These are phyloP conservation scores for Neonectria faginata DNA, from an alignment of 2,329 filamentous ascomycete genomes.

Conservation along the genomic window DNA sequence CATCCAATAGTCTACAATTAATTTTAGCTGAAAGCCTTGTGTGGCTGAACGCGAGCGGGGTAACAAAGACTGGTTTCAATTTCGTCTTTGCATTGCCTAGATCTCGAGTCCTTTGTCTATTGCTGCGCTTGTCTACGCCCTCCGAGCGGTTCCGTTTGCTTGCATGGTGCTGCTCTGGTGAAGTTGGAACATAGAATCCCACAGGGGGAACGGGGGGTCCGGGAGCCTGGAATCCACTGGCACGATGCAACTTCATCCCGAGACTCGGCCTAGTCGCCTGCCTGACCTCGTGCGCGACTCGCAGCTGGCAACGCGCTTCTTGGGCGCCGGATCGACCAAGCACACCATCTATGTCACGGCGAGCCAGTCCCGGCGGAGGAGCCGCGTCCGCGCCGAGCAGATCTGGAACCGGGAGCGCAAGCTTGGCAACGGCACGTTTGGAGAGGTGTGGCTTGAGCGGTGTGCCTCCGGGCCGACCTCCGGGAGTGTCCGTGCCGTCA, in stretches of 20 bases:
- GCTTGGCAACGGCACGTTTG: constrained; percentile 6
- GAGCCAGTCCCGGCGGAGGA: background rate
- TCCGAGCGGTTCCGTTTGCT: background rate
- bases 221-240: background rate
- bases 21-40: background rate
- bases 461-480: constrained; percentile 3
- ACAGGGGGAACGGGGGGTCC: background rate
- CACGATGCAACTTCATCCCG: background rate
- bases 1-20: background rate
- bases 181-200: background rate
- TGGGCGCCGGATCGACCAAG: background rate
- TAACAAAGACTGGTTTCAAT: background rate
- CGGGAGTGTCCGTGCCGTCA: constrained; percentile 5
- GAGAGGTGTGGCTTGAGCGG: constrained; percentile 8
- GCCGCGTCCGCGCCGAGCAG: background rate
- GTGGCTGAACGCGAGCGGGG: background rate
- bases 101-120: background rate
- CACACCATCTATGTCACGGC: background rate
- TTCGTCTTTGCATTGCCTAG: background rate
- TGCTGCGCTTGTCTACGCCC: background rate
- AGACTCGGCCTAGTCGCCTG: background rate
- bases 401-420: background rate
- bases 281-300: background rate
- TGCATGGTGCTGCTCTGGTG: background rate
- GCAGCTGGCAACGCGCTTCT: background rate